Evolutionary conservation across 139 green algal genomes (phyloP).

Genomic region (Micractinium conductrix): DNA sequence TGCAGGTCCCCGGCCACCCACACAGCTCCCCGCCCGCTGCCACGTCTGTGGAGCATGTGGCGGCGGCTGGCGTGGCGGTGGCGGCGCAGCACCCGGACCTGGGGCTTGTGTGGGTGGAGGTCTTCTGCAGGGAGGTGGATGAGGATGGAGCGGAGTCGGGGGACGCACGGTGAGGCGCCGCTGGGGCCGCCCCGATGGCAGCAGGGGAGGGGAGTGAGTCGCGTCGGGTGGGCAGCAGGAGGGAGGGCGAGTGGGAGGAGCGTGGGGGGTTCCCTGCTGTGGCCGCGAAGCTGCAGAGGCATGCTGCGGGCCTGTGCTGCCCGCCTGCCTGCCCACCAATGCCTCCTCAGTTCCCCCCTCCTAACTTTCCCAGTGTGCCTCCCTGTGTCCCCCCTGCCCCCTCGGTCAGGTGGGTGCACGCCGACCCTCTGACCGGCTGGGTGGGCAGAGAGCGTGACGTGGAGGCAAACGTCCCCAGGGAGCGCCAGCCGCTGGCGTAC

Average conservation of each 20-base stretch:
- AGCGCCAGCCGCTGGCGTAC: slow-evolving; percentile 60
- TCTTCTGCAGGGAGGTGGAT: slow-evolving; percentile 73
- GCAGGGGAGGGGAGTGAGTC: no score
- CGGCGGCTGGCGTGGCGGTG: not conserved
- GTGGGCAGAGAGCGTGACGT: slow-evolving; percentile 67
- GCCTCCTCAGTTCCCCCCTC: not conserved
- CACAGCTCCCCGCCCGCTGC: not conserved
- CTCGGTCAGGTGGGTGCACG: slow-evolving; percentile 81
- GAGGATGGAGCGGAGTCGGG: not conserved
- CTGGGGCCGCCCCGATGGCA: no score
- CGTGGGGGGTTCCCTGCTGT: not conserved
- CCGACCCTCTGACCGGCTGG: slow-evolving; percentile 68
- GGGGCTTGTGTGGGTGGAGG: slow-evolving; percentile 76
- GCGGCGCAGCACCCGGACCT: slow-evolving; percentile 10
- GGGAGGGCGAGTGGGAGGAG: no score
- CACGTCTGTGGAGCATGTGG: not conserved
- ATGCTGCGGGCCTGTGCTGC: not conserved
- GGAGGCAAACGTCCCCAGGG: slow-evolving; percentile 24
- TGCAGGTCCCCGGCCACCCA: not conserved
- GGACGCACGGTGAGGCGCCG: no score
- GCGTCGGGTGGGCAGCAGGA: no score
- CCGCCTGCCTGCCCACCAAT: not conserved
- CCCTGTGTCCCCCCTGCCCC: not conserved
- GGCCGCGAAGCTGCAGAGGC: not conserved
- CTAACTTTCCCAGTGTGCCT: not conserved